Evolutionary conservation across 371 early-diverging fungal genomes (phyloP).

Genomic region (Sanchytrium tribonematis): DNA sequence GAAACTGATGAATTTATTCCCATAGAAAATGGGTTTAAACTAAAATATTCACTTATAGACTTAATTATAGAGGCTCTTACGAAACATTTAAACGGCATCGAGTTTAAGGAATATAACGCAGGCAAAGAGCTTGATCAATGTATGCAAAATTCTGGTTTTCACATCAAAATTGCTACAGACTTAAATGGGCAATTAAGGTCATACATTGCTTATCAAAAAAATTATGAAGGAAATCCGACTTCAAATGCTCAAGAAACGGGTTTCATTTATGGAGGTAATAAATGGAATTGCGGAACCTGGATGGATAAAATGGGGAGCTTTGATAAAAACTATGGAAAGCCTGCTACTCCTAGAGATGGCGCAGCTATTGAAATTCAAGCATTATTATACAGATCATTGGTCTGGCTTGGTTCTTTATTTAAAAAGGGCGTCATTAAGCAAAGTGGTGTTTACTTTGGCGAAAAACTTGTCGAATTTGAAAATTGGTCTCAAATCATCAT

Average conservation of each 20-base stretch:
- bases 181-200: too few relatives aligned
- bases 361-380: slow-evolving; percentile 72
- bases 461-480: slow-evolving; percentile 3
- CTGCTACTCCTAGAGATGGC: slow-evolving; percentile 80
- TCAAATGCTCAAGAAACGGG: slow-evolving; percentile 26
- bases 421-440: slow-evolving; percentile 9
- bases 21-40: slow-evolving; percentile 4
- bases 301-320: slow-evolving; percentile 58
- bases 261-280: slow-evolving; percentile 55
- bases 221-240: too few relatives aligned
- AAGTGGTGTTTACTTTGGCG: slow-evolving; percentile 5
- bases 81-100: slow-evolving; percentile 3
- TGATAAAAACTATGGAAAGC: slow-evolving; percentile 30
- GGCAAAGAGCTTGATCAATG: slow-evolving; percentile 56
- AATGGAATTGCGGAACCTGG: slow-evolving; percentile 92
- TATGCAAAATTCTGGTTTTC: slow-evolving; percentile 68
- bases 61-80: too few relatives aligned
- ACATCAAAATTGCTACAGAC: slow-evolving; percentile 32
- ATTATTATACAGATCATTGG: slow-evolving; percentile 43
- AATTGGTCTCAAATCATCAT: slow-evolving; percentile 5
- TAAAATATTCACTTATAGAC: too few relatives aligned
- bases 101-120: slow-evolving; percentile 81
- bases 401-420: slow-evolving; percentile 35
- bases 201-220: too few relatives aligned
- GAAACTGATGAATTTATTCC: slow-evolving; percentile 9